Percentiles rank a stretch among this genome's conserved stretches.
These are phyloP conservation scores for Colletotrichum godetiae DNA, from an alignment of 2,329 filamentous ascomycete genomes.

Conservation along the genomic window DNA sequence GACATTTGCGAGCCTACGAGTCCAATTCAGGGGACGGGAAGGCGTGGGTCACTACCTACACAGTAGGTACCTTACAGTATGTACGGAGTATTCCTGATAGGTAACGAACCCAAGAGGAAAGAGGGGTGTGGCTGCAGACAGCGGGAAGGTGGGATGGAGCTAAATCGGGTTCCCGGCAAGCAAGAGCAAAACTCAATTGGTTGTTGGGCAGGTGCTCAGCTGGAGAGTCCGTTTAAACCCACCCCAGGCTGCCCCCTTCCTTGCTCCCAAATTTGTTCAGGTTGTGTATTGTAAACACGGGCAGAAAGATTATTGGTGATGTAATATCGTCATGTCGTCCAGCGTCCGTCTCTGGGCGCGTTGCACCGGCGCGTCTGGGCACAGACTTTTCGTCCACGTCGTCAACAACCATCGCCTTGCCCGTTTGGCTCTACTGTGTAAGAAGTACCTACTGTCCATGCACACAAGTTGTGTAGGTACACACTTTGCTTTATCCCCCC, in stretches of 20 bases:
- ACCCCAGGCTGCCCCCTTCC: background rate
- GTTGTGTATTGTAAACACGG: slow-evolving; percentile 1
- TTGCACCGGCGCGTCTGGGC: slow-evolving; percentile 29
- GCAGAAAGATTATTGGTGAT: slow-evolving; percentile 24
- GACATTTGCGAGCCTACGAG: slow-evolving; percentile 6
- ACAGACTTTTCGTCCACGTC: slow-evolving; percentile 6
- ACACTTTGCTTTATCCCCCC: background rate
- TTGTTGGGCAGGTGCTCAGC: too few relatives aligned
- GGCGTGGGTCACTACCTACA: slow-evolving; percentile 11
- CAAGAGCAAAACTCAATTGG: slow-evolving; percentile 9
- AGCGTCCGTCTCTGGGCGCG: slow-evolving; percentile 12
- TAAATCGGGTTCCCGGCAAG: slow-evolving; percentile 9
- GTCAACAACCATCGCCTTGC: background rate
- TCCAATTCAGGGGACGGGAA: slow-evolving; percentile 18
- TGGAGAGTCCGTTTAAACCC: background rate
- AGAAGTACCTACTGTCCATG: too few relatives aligned
- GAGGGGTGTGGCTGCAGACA: slow-evolving; percentile 15
- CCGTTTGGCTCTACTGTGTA: background rate
- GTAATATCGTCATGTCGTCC: slow-evolving; percentile 17
- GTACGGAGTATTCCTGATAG: too few relatives aligned
- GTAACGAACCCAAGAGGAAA: too few relatives aligned
- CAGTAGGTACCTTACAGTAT: too few relatives aligned
- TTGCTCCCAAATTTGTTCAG: background rate
- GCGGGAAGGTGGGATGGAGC: slow-evolving; percentile 20
- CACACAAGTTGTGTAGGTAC: too few relatives aligned